These are phyloP conservation scores for Podaxis carcinomalis DNA, from an alignment of 768 basidiomycete genomes.

Conservation along the genomic window DNA sequence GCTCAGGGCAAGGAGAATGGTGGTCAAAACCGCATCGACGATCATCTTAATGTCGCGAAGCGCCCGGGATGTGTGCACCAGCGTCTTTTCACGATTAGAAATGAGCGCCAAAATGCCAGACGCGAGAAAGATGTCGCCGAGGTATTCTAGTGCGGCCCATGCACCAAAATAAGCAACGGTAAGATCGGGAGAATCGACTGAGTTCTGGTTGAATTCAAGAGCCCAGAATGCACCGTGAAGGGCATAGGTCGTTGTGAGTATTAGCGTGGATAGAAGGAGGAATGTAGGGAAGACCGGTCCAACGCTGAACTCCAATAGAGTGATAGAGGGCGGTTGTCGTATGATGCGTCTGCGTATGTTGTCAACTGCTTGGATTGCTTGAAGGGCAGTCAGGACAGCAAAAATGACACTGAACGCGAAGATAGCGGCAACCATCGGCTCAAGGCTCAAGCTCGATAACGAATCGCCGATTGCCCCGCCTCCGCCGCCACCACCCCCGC, in stretches of 20 bases:
- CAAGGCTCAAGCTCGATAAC: not conserved
- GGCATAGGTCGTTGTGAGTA: not conserved
- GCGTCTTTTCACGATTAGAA: not conserved
- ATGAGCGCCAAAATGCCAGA: not conserved
- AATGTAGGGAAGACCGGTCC: not conserved
- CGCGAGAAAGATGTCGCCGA: not conserved
- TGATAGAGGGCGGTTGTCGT: not conserved
- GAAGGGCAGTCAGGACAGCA: not conserved
- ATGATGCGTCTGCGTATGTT: not conserved
- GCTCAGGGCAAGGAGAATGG: not conserved
- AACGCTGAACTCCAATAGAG: not conserved
- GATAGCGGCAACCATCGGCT: not conserved
- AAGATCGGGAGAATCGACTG: not conserved
- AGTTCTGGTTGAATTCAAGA: not conserved
- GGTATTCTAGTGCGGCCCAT: not conserved
- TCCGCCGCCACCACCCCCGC: not conserved
- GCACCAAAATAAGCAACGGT: not conserved
- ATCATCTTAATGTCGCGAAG: not conserved
- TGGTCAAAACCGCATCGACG: not conserved
- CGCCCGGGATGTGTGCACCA: not conserved
- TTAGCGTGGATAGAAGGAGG: not conserved
- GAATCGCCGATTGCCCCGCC: not conserved
- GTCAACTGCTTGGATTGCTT: not conserved
- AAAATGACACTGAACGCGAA: constrained; percentile 3
- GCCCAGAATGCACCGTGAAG: not conserved